phyloP scores from a whole-genome alignment of 768 basidiomycete genomes.

The Pleurotus salmoneostramineus region DNA sequence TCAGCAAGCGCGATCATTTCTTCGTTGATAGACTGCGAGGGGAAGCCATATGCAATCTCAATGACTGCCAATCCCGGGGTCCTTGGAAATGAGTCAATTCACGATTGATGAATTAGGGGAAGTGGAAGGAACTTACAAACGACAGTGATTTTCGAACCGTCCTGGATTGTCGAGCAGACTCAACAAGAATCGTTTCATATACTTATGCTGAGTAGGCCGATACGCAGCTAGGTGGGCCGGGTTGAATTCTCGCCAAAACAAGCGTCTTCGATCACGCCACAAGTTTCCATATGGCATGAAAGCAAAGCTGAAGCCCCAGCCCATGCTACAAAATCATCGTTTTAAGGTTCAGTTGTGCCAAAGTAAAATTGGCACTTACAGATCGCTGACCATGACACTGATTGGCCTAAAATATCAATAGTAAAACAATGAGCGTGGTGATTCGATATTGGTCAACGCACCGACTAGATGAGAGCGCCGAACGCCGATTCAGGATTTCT shows the following conservation, averaged over 20 bases:
- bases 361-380: not conserved
- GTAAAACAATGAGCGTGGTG: not conserved
- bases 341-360: too few species aligned
- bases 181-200: constrained; percentile 25
- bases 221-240: constrained; percentile 23
- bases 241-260: constrained; percentile 39
- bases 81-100: not conserved
- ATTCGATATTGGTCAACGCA: constrained; percentile 18
- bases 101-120: constrained; percentile 6
- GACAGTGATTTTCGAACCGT: constrained; percentile 27
- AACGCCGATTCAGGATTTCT: constrained; percentile 37
- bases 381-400: not conserved
- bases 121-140: constrained; percentile 27
- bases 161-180: constrained; percentile 29
- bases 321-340: constrained; percentile 26
- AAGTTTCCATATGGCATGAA: constrained; percentile 33
- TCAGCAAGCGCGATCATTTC: constrained; percentile 28
- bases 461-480: constrained; percentile 36
- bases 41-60: constrained; percentile 28
- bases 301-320: constrained; percentile 33
- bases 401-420: constrained; percentile 8
- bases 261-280: constrained; percentile 38
- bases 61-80: constrained; percentile 13
- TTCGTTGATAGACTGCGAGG: constrained; percentile 26
- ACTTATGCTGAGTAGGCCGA: constrained; percentile 22